Conservation (phyloP, 2,329 filamentous ascomycete genomes). For the Penicillium sp. region DNA sequence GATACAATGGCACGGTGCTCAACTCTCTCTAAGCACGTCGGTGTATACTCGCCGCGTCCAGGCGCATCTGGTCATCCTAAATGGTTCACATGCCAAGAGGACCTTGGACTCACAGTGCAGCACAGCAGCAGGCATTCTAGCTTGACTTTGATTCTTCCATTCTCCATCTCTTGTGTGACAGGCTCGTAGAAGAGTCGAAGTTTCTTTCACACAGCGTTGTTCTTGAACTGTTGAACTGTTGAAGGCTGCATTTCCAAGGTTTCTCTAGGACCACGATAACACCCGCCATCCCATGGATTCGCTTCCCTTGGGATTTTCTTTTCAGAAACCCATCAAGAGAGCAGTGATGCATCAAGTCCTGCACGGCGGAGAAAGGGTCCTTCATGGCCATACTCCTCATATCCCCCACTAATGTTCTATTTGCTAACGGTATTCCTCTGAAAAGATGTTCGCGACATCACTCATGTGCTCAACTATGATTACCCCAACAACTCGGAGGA, state of each 20-base stretch:
- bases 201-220: constrained; percentile 56
- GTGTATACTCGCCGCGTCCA: constrained; percentile 89
- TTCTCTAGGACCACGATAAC: constrained; percentile 62
- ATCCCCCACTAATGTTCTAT: constrained; percentile 49
- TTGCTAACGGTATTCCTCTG: constrained; percentile 69
- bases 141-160: constrained; percentile 54
- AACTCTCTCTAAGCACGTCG: constrained; percentile 88
- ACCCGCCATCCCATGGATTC: constrained; percentile 53
- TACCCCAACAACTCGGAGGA: constrained; percentile 89
- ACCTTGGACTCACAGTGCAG: constrained; percentile 83
- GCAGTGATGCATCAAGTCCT: constrained; percentile 60
- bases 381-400: constrained; percentile 42
- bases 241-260: constrained; percentile 75
- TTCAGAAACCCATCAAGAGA: constrained; percentile 49
- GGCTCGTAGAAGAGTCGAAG: constrained; percentile 71
- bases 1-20: constrained; percentile 67
- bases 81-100: constrained; percentile 76
- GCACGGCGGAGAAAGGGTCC: constrained; percentile 58
- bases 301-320: constrained; percentile 42
- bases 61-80: constrained; percentile 70
- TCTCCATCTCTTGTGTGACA: constrained; percentile 67
- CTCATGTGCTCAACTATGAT: constrained; percentile 99
- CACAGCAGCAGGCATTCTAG: constrained; percentile 64
- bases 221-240: constrained; percentile 66
- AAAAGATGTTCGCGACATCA: constrained; percentile 99